phyloP scores from a whole-genome alignment of 1,284 basidiomycete genomes.

The Takashimella koratensis region DNA sequence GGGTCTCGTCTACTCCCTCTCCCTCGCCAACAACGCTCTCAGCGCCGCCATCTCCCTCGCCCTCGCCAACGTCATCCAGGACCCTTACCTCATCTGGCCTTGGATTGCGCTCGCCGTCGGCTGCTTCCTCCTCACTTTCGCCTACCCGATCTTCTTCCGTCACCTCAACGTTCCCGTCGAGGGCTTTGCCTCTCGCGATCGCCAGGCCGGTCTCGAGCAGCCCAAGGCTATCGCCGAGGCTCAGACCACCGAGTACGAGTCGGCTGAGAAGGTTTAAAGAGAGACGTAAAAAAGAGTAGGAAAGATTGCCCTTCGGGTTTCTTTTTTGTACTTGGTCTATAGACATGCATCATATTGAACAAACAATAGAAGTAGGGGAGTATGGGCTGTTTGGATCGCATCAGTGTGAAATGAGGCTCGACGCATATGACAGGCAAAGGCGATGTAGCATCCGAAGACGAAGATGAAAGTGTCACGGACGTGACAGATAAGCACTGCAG shows the following conservation, averaged over 20 bases:
- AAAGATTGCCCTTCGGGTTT: too few relatives aligned
- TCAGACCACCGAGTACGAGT: not conserved
- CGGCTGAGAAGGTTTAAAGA: not conserved
- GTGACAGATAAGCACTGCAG: too few relatives aligned
- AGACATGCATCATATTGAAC: too few relatives aligned
- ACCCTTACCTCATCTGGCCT: constrained; percentile 52
- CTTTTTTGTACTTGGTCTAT: too few relatives aligned
- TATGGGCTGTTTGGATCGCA: too few relatives aligned
- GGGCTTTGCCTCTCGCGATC: constrained; percentile 33
- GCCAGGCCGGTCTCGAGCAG: constrained; percentile 36
- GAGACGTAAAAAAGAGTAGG: too few relatives aligned
- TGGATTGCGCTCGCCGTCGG: constrained; percentile 48
- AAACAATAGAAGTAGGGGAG: too few relatives aligned
- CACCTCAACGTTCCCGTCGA: constrained; percentile 40
- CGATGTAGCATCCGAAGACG: too few relatives aligned
- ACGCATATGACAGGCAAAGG: too few relatives aligned
- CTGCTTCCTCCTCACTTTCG: constrained; percentile 28
- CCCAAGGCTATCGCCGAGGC: constrained; percentile 6
- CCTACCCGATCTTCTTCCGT: constrained; percentile 41
- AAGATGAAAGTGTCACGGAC: too few relatives aligned
- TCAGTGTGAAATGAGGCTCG: too few relatives aligned
- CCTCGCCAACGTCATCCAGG: constrained; percentile 31
- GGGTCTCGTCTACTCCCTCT: constrained; percentile 46
- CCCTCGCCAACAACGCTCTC: constrained; percentile 52
- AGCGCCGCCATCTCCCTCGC: constrained; percentile 49